Evolutionary conservation across 23 red algal species (phyloP).

Genomic region (Gracilaria gracilis): DNA sequence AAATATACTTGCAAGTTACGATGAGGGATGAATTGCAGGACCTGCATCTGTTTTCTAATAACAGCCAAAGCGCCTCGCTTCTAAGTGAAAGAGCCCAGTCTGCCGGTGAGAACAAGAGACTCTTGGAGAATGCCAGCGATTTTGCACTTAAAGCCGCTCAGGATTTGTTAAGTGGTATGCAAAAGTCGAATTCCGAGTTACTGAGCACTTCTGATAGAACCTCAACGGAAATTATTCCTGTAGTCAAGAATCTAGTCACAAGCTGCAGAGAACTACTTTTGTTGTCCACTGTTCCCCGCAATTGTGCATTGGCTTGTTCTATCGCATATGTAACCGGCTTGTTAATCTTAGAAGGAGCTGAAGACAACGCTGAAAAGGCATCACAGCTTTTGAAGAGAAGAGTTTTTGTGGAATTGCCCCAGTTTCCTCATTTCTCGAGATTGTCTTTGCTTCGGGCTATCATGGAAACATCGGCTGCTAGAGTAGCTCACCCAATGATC

Average conservation of each 20-base stretch:
- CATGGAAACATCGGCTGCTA: constrained; percentile 58
- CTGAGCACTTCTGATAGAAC: neutral
- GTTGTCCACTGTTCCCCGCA: constrained; percentile 46
- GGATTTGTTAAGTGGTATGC: constrained; percentile 26
- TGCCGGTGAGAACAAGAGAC: neutral
- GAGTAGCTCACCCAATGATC: constrained; percentile 4
- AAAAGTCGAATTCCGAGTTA: neutral
- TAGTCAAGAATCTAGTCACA: constrained; percentile 16
- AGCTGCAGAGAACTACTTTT: constrained; percentile 35
- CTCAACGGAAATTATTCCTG: neutral
- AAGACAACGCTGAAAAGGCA: neutral
- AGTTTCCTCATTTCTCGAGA: constrained; percentile 52
- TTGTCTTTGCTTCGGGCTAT: constrained; percentile 55
- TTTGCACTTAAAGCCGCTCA: constrained; percentile 50
- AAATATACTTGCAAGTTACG: neutral
- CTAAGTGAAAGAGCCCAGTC: neutral
- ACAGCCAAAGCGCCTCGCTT: neutral
- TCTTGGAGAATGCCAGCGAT: constrained; percentile 40
- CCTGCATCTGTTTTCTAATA: neutral
- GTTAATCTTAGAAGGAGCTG: neutral
- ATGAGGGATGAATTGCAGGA: neutral
- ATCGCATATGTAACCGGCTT: constrained; percentile 37
- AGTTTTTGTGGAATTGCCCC: constrained; percentile 12
- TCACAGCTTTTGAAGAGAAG: constrained; percentile 22
- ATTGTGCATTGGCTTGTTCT: constrained; percentile 52